Conservation (phyloP, 257 asterid genomes). For the Misopates orontium region DNA sequence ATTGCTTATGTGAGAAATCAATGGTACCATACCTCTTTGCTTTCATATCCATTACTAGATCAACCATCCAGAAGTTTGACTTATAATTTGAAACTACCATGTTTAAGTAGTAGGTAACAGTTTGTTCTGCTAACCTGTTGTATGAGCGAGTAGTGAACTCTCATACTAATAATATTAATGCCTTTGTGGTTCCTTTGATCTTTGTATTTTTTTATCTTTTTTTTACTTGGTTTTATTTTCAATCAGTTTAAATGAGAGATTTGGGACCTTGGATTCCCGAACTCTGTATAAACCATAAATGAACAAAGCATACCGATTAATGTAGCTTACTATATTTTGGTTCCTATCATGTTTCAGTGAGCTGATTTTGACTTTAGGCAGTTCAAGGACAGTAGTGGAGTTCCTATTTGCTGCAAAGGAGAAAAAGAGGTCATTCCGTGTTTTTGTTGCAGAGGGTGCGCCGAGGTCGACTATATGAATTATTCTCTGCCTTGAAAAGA, state of each 20-base stretch:
- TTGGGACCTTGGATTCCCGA: background rate
- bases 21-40: too few species aligned
- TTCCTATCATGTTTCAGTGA: slow-evolving; percentile 61
- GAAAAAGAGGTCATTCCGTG: slow-evolving; percentile 91
- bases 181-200: background rate
- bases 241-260: too few species aligned
- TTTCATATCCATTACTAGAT: too few species aligned
- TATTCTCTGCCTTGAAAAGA: slow-evolving; percentile 14
- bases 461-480: slow-evolving; percentile 67
- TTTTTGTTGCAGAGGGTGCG: slow-evolving; percentile 97
- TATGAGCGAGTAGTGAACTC: too few species aligned
- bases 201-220: background rate
- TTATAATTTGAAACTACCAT: too few species aligned
- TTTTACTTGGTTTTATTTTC: too few species aligned
- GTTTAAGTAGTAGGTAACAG: too few species aligned
- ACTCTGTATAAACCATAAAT: background rate
- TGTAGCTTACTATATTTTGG: slow-evolving; percentile 8
- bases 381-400: slow-evolving; percentile 88
- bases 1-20: too few species aligned
- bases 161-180: background rate
- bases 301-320: background rate
- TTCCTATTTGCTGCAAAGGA: slow-evolving; percentile 98
- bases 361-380: slow-evolving; percentile 95
- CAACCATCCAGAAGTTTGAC: too few species aligned
- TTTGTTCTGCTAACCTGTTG: too few species aligned